Conservation (phyloP, 225 moss, liverwort and hornwort genomes). For the Asterella californica region DNA sequence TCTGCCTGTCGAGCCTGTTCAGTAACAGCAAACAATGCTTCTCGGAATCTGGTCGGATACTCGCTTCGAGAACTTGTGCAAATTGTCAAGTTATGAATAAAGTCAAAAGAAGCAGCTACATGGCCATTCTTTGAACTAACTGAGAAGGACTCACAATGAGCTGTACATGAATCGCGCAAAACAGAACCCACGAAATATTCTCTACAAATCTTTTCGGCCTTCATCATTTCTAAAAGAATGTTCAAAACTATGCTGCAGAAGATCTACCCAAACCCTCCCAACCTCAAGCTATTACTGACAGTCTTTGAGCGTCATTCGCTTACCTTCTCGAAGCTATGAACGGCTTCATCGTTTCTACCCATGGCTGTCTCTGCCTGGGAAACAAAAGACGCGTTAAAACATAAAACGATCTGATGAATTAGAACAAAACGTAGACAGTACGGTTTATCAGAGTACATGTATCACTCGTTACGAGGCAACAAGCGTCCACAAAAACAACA, state of each 20-base stretch:
- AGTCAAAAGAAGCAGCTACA: not conserved
- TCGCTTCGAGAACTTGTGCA: not conserved
- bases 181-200: not conserved
- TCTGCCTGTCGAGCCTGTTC: constrained; percentile 83
- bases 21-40: constrained; percentile 20
- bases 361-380: constrained; percentile 73
- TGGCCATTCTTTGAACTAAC: no score
- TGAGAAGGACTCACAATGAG: not conserved
- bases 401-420: not conserved
- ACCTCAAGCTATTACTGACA: not conserved
- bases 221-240: not conserved
- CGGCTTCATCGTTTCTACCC: constrained; percentile 68
- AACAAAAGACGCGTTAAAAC: not conserved
- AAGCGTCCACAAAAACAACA: no score
- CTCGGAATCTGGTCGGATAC: not conserved
- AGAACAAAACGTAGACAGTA: not conserved
- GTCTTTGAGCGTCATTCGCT: not conserved
- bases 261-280: not conserved
- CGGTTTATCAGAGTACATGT: no score
- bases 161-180: not conserved
- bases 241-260: not conserved
- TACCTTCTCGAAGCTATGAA: constrained; percentile 88
- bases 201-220: not conserved
- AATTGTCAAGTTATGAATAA: not conserved
- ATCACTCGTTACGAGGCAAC: not conserved